Conservation (phyloP, 441 rosid genomes). For the Rhodomyrtus psidioides region DNA sequence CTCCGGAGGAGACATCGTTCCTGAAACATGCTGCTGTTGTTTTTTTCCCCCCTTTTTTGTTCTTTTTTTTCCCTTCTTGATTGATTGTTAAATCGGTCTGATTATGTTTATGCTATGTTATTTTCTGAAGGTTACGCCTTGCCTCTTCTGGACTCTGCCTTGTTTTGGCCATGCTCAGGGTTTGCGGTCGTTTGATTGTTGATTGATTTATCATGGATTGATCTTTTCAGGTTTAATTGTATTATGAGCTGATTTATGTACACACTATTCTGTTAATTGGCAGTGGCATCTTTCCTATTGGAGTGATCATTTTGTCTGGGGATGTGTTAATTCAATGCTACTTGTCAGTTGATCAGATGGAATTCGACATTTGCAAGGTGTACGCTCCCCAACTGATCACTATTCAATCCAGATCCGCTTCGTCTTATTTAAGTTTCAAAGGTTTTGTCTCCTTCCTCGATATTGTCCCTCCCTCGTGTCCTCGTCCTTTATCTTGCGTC, state of each 20-base stretch:
- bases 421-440: not conserved
- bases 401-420: not conserved
- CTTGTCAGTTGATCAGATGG: not conserved
- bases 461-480: not conserved
- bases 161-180: not conserved
- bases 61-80: not conserved
- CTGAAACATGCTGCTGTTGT: not conserved
- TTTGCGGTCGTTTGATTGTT: not conserved
- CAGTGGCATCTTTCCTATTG: not conserved
- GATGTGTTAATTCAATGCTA: not conserved
- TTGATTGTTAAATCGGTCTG: not conserved
- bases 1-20: not conserved
- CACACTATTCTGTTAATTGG: not conserved
- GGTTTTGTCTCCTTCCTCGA: not conserved
- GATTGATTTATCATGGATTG: not conserved
- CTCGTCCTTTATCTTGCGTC: not conserved
- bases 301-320: not conserved
- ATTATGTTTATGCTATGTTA: not conserved
- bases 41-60: not conserved
- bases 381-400: not conserved
- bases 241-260: not conserved
- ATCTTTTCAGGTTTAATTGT: not conserved
- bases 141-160: not conserved
- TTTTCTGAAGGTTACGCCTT: too few species aligned
- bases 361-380: too few species aligned